Percentiles rank a stretch among this genome's conserved stretches.
Evolutionary conservation across 345 rosid genomes (phyloP).

Genomic region (Melaleuca quinquenervia): DNA sequence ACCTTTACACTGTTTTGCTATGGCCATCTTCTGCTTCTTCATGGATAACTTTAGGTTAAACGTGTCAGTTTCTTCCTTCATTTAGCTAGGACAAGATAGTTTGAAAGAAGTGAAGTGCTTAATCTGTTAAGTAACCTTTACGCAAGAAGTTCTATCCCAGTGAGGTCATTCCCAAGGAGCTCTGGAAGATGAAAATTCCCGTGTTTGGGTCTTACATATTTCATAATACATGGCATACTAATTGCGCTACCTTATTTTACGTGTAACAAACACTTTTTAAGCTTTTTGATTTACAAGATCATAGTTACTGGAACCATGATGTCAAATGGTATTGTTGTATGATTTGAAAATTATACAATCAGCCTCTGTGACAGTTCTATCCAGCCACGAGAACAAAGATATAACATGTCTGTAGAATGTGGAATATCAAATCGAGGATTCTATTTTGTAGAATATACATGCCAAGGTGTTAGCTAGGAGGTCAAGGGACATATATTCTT

Average conservation of each 20-base stretch:
- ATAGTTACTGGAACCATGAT: neutral
- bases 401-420: neutral
- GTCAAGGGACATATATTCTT: neutral
- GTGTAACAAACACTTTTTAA: neutral
- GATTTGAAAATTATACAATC: neutral
- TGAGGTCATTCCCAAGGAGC: no score
- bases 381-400: neutral
- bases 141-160: no score
- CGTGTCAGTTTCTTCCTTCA: neutral
- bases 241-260: neutral
- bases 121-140: no score
- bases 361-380: neutral
- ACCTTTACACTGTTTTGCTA: neutral
- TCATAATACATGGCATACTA: neutral
- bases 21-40: neutral
- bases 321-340: neutral
- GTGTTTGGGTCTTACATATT: neutral
- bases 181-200: neutral
- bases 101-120: no score
- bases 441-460: neutral
- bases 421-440: neutral
- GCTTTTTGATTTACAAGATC: neutral
- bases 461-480: neutral
- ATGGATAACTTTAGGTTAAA: neutral
- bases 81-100: no score